Evolutionary conservation across 1,284 basidiomycete species (phyloP).

Genomic region (Fomitiporia mediterranea): DNA sequence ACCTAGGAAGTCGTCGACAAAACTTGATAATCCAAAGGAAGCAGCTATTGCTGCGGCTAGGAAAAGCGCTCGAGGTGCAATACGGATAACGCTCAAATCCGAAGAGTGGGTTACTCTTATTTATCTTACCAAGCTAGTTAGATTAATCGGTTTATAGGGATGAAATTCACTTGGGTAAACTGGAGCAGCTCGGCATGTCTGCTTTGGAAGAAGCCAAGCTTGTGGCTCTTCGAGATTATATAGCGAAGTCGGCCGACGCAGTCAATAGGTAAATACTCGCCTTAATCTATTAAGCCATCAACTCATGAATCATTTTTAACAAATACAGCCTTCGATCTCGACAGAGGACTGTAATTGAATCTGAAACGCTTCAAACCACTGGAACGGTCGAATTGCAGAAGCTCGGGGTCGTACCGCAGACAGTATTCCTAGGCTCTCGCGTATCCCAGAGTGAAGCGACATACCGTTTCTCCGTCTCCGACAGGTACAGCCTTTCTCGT

Average conservation of each 20-base stretch:
- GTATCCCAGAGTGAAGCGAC: constrained; percentile 34
- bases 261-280: constrained; percentile 50
- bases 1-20: constrained; percentile 41
- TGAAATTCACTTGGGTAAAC: constrained; percentile 62
- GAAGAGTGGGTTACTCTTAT: constrained; percentile 58
- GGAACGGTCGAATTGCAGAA: constrained; percentile 73
- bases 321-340: constrained; percentile 58
- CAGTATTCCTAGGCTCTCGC: constrained; percentile 80
- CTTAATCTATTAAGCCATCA: neutral
- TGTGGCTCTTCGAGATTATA: constrained; percentile 82
- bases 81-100: constrained; percentile 46
- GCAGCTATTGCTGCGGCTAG: constrained; percentile 56
- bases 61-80: constrained; percentile 43
- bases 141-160: constrained; percentile 46
- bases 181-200: constrained; percentile 82
- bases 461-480: constrained; percentile 29
- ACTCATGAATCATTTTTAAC: constrained; percentile 3
- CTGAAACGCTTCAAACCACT: constrained; percentile 61
- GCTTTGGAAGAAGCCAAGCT: constrained; percentile 77
- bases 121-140: constrained; percentile 3
- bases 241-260: constrained; percentile 76
- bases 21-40: constrained; percentile 63
- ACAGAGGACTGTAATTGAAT: constrained; percentile 53
- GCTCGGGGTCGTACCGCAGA: constrained; percentile 89
- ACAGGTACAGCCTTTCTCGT: constrained; percentile 28